Base-by-base conservation (phyloP, 805 yeast species). In the Kuraishia ogatae region DNA sequence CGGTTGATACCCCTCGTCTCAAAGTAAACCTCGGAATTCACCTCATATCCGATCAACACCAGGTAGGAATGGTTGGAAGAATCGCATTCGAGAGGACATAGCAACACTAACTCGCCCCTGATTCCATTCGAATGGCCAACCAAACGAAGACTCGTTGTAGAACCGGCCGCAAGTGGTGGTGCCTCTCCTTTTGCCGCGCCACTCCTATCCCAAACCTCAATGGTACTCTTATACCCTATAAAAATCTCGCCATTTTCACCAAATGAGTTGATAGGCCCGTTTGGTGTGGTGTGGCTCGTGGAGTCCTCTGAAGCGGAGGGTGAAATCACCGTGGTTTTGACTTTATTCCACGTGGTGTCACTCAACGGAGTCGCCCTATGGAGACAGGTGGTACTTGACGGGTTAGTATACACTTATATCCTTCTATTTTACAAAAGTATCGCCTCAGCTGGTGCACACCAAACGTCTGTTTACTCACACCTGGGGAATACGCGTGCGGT, bases 171-270 rank as follows among this genome's bases (percentile, higher is more conserved):
- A n/a, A 10, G 62, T 60, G 2, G 65, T 64, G n/a, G 55, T 56
- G 20, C 49, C 26, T 23, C 51, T 39, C 21, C 56, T 53, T 4
- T 26, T 11, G 49, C 54, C 35, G 51, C 24, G 2, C 71, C 71
- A 1, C 56, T 26, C 78, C 78, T 72, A 54, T 73, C 77, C 76
- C 76, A 75, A 7, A 74, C 64, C 52, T 73, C 72, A 17, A 75
- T 60, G 1, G 60, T 47, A 53, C 64, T 61, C 2, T 60, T 60
- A 51, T 60, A 66, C 0, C 63, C 68, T 1, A 69, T 43, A 21
- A 72, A 59, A 0, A 75, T 54, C 54, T 75, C 78, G 1, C 78
- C 77, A 54, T 68, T 64, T 7, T 54, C n/a, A 0, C 78, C 78
- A 55, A 71, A 66, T 53, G 68, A 73, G 49, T 57, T 60, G 29